Base-by-base conservation (phyloP, 2,329 filamentous ascomycete species). In the Neocatenulostroma microsporum region DNA sequence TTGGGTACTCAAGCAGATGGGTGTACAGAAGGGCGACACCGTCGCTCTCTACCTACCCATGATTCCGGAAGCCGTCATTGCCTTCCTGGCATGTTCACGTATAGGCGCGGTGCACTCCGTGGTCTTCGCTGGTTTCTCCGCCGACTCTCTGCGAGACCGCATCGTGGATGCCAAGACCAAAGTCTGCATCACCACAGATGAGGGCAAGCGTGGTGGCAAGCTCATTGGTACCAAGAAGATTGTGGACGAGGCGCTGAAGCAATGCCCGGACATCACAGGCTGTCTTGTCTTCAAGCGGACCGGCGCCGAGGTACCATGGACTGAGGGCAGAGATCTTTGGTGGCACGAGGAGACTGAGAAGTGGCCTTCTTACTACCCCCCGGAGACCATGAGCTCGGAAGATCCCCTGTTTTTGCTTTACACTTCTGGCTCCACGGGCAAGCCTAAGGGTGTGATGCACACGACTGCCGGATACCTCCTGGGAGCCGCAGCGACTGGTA, bases 261-360 rank as follows among this genome's bases (percentile, higher is more conserved):
- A 94, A 66, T 96, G 89, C 66, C 89, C 89, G 13, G 81, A 85
- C 52, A 84, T 98, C 48, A 77, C 72, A 27, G 78, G 84, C 63
- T 84, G 85, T 52, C 73, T 98, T 25, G 91, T 98, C 39, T 96
- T 81, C 74, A 89, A 94, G 76, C 84, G 91, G 54, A 98, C 91
- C 24, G 89, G 89, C 35, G 81, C 87, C 32, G 87, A 95, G 36
- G 80, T 96, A 14, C 88, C 89, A 47, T 89, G 83, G 84, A 94
- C 86, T 35, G 66, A 77, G 50, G 87, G 86, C 48, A 80, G 91
- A 56, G 91, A 98, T 64, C 74, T 78, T 58, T 98, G 91, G 91
- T 98, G 91, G 91, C 87, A 96, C 64, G 91, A 96, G 69, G 89
- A 96, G 74, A 80, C 89, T 37, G 85, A 93, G 62, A 96, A 95